Conservation (phyloP, 2,329 filamentous ascomycete genomes). For the Penicillium fuscoglaucum region DNA sequence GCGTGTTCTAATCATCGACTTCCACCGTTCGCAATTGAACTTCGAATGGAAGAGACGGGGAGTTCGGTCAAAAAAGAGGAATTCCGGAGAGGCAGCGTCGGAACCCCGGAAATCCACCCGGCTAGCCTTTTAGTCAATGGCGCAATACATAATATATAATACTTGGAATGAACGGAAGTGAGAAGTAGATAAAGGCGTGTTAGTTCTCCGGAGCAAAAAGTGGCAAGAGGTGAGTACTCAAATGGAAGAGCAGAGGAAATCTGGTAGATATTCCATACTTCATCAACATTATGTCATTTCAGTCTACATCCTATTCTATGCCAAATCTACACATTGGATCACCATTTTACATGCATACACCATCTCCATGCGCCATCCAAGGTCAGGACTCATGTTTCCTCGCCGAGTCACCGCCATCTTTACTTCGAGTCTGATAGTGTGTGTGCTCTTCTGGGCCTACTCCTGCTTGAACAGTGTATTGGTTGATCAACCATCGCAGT, state of each 20-base stretch:
- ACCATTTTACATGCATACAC: background rate
- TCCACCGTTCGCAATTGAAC: too few relatives aligned
- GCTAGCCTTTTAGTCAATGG: background rate
- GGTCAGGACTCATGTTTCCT: background rate
- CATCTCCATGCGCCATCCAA: background rate
- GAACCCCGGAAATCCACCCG: background rate
- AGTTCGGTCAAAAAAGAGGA: too few relatives aligned
- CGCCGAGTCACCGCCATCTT: background rate
- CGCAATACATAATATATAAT: background rate
- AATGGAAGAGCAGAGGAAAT: background rate
- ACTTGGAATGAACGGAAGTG: background rate
- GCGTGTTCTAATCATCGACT: too few relatives aligned
- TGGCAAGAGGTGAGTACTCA: background rate
- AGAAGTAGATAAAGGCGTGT: background rate
- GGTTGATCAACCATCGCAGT: background rate
- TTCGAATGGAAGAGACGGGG: too few relatives aligned
- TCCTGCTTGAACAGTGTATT: background rate
- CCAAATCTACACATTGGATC: background rate
- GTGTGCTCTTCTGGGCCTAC: background rate
- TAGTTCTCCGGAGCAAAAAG: background rate
- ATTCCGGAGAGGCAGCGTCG: background rate
- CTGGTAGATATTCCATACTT: background rate
- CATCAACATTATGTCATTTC: constrained; percentile 8
- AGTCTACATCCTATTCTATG: background rate
- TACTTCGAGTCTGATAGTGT: background rate